These are phyloP conservation scores for Populus pruinosa DNA, from an alignment of 345 rosid species.

Conservation along the genomic window DNA sequence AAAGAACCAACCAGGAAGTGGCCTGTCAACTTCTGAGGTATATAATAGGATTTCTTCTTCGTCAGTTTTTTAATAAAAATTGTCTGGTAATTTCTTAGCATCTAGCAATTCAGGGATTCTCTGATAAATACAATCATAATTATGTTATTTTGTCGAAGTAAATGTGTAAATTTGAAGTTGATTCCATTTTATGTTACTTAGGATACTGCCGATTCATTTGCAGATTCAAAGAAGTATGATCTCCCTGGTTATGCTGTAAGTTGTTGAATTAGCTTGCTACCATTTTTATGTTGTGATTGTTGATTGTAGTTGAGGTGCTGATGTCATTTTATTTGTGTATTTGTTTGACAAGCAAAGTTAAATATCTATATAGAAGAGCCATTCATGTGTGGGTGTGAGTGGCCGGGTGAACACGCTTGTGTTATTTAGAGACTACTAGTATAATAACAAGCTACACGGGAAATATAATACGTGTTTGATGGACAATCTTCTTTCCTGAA, in stretches of 20 bases:
- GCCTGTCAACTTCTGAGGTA: conserved; percentile 43
- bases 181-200: conserved; percentile 25
- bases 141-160: background rate
- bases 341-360: background rate
- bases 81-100: background rate
- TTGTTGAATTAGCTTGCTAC: conserved; percentile 7
- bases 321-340: background rate
- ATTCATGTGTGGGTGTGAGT: background rate
- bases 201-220: conserved; percentile 37
- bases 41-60: background rate
- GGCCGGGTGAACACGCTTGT: background rate
- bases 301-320: background rate
- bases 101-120: background rate
- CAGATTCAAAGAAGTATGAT: conserved; percentile 54
- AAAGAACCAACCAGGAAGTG: conserved; percentile 27
- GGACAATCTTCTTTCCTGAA: background rate
- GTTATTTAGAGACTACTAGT: background rate
- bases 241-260: conserved; percentile 85
- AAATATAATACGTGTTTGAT: background rate
- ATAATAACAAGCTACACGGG: background rate
- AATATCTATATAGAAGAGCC: background rate
- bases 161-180: background rate
- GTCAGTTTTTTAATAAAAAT: background rate
- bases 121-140: background rate
- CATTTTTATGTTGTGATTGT: background rate